These are phyloP conservation scores for Gentiana macrophylla DNA, from an alignment of 257 asterid species.

Conservation along the genomic window DNA sequence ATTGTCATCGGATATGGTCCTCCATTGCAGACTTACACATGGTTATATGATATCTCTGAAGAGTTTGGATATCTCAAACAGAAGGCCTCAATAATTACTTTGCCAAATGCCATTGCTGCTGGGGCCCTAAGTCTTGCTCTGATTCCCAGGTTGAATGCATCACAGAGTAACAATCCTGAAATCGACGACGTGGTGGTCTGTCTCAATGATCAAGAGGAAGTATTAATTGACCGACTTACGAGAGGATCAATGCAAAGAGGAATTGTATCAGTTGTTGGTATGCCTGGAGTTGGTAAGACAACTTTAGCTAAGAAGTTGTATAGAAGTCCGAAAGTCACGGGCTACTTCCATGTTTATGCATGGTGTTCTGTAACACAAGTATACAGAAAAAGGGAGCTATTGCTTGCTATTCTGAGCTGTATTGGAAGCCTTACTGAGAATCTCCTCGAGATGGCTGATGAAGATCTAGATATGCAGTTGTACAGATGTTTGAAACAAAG, in stretches of 20 bases:
- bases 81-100: not conserved
- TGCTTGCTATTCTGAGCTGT: conserved; percentile 5
- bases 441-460: not conserved
- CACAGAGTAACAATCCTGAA: too few species aligned
- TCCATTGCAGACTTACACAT: not conserved
- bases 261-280: conserved; percentile 5
- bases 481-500: conserved; percentile 2
- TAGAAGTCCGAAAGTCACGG: not conserved
- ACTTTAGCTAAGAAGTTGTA: conserved; percentile 11
- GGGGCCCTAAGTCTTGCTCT: not conserved
- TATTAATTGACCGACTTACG: not conserved
- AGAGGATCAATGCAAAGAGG: not conserved
- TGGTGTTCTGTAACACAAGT: conserved; percentile 13
- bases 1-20: not conserved
- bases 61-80: not conserved
- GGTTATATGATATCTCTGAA: conserved; percentile 10
- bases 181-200: conserved; percentile 1
- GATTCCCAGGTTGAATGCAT: too few species aligned
- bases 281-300: conserved; percentile 14
- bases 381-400: not conserved
- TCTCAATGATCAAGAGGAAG: conserved; percentile 1
- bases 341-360: conserved; percentile 7
- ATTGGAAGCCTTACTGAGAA: not conserved
- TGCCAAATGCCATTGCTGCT: not conserved
- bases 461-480: not conserved